Percentiles rank a stretch among this genome's conserved stretches.
These are phyloP conservation scores for Coleophoma crateriformis DNA, from an alignment of 2,329 filamentous ascomycete species.

Conservation along the genomic window DNA sequence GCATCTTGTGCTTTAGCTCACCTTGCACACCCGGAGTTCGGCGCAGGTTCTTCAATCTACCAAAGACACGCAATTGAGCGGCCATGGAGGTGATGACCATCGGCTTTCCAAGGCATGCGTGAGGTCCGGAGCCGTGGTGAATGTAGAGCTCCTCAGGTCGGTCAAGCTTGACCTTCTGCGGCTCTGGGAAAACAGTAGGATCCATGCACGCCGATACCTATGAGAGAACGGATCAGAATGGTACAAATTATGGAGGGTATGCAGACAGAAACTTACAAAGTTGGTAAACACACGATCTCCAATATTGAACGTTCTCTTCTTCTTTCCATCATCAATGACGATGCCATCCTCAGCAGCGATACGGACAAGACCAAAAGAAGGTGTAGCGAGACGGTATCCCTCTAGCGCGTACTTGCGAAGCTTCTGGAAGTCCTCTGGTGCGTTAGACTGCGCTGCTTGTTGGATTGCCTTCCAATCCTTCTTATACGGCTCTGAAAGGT, in stretches of 20 bases:
- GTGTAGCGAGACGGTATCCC: slow-evolving; percentile 61
- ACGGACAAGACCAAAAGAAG: slow-evolving; percentile 56
- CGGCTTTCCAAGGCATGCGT: slow-evolving; percentile 56
- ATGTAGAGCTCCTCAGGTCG: slow-evolving; percentile 61
- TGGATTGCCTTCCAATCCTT: slow-evolving; percentile 53
- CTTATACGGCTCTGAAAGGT: slow-evolving; percentile 50
- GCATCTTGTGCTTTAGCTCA: background rate
- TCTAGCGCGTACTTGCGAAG: slow-evolving; percentile 66
- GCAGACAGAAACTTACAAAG: slow-evolving; percentile 34
- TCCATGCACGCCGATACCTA: slow-evolving; percentile 45
- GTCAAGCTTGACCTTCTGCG: slow-evolving; percentile 53
- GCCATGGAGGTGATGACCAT: slow-evolving; percentile 16
- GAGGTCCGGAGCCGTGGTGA: slow-evolving; percentile 56
- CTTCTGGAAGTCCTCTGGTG: slow-evolving; percentile 50
- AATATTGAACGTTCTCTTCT: slow-evolving; percentile 37
- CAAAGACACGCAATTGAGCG: background rate
- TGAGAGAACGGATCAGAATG: background rate
- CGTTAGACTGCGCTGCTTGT: slow-evolving; percentile 47
- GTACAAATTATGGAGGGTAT: background rate
- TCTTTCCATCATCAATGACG: slow-evolving; percentile 45
- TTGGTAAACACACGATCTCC: slow-evolving; percentile 60
- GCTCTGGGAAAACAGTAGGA: slow-evolving; percentile 52
- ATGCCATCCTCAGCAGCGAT: slow-evolving; percentile 37
- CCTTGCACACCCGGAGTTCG: background rate
- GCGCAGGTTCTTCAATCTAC: background rate